phyloP scores from a whole-genome alignment of 2,329 filamentous ascomycete genomes.

The Chalara sp. region DNA sequence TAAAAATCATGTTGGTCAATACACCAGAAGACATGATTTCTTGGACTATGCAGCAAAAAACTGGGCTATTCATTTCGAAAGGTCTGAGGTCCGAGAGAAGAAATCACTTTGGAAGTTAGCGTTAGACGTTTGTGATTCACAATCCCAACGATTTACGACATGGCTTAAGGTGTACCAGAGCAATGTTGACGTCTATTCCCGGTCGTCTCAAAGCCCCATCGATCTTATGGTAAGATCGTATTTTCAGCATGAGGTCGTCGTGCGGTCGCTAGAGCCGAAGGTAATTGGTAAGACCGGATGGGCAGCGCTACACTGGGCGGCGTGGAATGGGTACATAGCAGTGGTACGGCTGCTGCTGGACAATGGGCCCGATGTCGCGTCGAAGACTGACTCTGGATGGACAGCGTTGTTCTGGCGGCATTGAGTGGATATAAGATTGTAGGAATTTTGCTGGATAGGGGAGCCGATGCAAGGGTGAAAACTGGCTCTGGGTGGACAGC shows the following conservation, averaged over 20 bases:
- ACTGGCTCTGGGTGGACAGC: too few species aligned
- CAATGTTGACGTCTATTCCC: neutral
- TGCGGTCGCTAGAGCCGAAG: neutral
- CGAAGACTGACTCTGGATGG: too few species aligned
- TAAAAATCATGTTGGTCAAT: neutral
- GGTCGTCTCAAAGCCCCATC: neutral
- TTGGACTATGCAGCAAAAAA: neutral
- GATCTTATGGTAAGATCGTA: neutral
- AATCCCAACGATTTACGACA: neutral
- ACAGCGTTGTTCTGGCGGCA: too few species aligned
- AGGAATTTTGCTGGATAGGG: too few species aligned
- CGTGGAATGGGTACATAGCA: too few species aligned
- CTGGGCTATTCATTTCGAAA: neutral
- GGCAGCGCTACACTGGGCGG: too few species aligned
- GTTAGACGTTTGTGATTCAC: neutral
- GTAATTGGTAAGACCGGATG: too few species aligned
- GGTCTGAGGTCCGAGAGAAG: neutral
- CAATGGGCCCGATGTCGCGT: too few species aligned
- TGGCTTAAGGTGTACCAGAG: neutral
- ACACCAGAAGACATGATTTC: neutral
- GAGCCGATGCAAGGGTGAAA: too few species aligned
- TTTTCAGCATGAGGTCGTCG: neutral
- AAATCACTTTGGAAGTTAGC: neutral
- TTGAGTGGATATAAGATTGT: too few species aligned
- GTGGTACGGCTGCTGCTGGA: too few species aligned